A percentile compares a stretch with the other conserved stretches of the same genome.
Evolutionary conservation across 768 basidiomycete species (phyloP).

Genomic region (Leccinum fibrillosum): DNA sequence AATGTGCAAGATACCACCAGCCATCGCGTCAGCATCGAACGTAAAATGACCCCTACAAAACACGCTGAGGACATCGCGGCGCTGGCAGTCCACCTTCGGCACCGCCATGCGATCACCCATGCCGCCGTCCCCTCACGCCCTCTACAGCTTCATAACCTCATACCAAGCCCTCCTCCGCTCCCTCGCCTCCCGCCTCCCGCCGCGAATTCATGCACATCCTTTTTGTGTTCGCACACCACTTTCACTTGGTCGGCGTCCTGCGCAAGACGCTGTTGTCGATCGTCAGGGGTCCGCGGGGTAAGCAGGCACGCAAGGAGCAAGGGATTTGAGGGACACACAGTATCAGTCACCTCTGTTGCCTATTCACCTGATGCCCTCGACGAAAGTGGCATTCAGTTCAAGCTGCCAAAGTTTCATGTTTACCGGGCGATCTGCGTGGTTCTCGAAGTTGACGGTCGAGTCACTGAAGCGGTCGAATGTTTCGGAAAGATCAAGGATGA

Average conservation of each 20-base stretch:
- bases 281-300: too few species aligned
- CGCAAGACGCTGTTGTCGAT: too few species aligned
- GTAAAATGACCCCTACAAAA: not conserved
- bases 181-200: too few species aligned
- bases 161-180: too few species aligned
- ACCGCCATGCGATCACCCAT: conserved; percentile 19
- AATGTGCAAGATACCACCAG: not conserved
- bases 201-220: too few species aligned
- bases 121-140: conserved; percentile 18
- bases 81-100: conserved; percentile 24
- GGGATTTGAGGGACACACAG: too few species aligned
- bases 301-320: too few species aligned
- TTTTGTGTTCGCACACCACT: too few species aligned
- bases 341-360: too few species aligned
- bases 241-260: too few species aligned
- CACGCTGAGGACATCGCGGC: conserved; percentile 2
- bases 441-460: not conserved
- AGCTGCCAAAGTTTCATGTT: not conserved
- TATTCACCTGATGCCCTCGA: too few species aligned
- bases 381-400: not conserved
- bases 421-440: not conserved
- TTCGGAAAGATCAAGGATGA: too few species aligned
- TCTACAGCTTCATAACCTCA: not conserved
- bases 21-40: not conserved
- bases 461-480: not conserved